Base-by-base conservation (phyloP, 2,329 filamentous ascomycete genomes). In the Colletotrichum caudatum region DNA sequence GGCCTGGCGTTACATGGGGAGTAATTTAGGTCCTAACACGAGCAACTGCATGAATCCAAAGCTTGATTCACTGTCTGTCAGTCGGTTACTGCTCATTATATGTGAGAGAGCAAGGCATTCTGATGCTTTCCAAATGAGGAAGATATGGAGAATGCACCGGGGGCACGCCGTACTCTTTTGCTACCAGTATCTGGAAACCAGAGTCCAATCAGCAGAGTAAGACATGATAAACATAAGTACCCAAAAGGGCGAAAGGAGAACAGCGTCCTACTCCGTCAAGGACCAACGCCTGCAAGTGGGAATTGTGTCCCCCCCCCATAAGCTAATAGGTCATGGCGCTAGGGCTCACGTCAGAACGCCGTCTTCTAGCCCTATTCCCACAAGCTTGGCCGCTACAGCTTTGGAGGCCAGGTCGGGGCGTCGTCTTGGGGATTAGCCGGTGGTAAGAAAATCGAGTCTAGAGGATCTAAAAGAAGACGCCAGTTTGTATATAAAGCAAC, bases 1-100 rank as follows among this genome's bases (percentile, higher is more conserved):
- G 50, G 69, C 33, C 60, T 57, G 60, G 66, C 69, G 66, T 72
- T 69, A 33, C 56, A 33, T n/a, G n/a, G 35, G 66, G 54, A 64
- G 65, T 60, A 41, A n/a, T 53, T 63, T 54, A 50, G 48, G 14
- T 61, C 5, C 41, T n/a, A 20, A 5, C n/a, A 63, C 53, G 61
- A 56, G 33, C 29, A 54, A 33, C 12, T 37, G n/a, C 57, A 61
- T 23, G 33, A 54, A 58, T 26, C 44, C 46, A 56, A 4, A 26
- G 39, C n/a, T 39, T 29, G 4, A 26, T 18, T 62, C 20, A 26
- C 29, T 26, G 26, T 26, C 23, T 16, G 46, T 41, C 12, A 14
- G 2, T 18, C 20, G 7, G 37, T 20, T 18, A 2, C 23, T 58
- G 5, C 7, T 16, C 3, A 11, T 26, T 1, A 4, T n/a, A 9